Evolutionary conservation across 495 filamentous ascomycete genomes (phyloP).

Genomic region (Articulospora tetracladia): DNA sequence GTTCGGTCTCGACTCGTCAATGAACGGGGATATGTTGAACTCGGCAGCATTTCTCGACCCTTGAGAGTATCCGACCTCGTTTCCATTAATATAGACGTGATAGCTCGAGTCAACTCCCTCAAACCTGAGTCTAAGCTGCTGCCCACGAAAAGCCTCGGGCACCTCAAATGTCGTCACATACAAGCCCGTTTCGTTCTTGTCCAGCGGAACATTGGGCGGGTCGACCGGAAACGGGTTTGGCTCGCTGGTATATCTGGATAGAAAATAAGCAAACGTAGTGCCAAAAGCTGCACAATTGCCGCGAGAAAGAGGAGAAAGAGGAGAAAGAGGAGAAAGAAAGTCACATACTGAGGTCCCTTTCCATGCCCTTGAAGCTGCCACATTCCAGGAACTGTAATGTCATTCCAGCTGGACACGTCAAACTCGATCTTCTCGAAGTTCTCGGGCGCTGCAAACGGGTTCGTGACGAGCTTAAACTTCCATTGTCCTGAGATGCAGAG

Average conservation of each 20-base stretch:
- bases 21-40: conserved; percentile 56
- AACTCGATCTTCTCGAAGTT: no score
- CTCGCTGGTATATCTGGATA: conserved; percentile 66
- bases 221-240: conserved; percentile 58
- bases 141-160: conserved; percentile 29
- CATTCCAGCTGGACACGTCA: conserved; percentile 28
- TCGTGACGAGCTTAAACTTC: no score
- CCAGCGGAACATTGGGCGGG: conserved; percentile 57
- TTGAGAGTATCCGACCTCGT: conserved; percentile 62
- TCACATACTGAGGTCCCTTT: conserved; percentile 55
- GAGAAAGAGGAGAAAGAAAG: no score
- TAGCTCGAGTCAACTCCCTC: conserved; percentile 70
- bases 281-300: no score
- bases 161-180: conserved; percentile 54
- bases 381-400: conserved; percentile 60
- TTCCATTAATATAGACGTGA: conserved; percentile 60
- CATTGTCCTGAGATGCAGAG: no score
- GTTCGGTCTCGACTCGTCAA: conserved; percentile 22
- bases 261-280: no score
- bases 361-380: conserved; percentile 56
- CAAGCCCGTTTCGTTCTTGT: conserved; percentile 63
- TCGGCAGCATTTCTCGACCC: conserved; percentile 64
- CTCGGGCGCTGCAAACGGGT: no score
- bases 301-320: no score
- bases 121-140: conserved; percentile 50